Evolutionary conservation across 257 asterid genomes (phyloP).

Genomic region (Euphrasia confusa): DNA sequence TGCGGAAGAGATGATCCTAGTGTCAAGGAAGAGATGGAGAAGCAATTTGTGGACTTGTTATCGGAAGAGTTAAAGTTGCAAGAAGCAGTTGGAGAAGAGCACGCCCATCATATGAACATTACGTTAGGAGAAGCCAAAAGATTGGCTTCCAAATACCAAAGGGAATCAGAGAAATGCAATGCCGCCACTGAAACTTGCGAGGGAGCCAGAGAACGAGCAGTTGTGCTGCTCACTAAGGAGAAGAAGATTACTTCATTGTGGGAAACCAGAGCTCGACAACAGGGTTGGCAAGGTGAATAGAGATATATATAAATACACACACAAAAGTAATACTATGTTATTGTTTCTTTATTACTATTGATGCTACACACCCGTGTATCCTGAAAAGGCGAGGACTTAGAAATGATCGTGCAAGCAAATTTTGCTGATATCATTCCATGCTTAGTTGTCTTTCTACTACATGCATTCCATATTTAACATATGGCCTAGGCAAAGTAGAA

Average conservation of each 20-base stretch:
- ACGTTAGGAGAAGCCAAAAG: conserved; percentile 80
- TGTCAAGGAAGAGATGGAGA: conserved; percentile 90
- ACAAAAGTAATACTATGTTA: background rate
- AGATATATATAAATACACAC: background rate
- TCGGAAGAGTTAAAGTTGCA: conserved; percentile 89
- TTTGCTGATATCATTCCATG: conserved; percentile 21
- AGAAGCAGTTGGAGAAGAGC: conserved; percentile 61
- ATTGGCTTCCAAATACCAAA: conserved; percentile 74
- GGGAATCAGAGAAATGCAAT: conserved; percentile 86
- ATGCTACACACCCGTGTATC: conserved; percentile 16
- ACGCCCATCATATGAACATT: conserved; percentile 70
- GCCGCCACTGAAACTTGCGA: conserved; percentile 92
- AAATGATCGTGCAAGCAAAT: conserved; percentile 24
- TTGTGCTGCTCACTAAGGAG: conserved; percentile 61
- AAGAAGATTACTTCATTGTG: conserved; percentile 63
- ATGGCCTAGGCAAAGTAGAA: background rate
- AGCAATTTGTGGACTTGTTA: conserved; percentile 75
- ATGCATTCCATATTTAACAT: background rate
- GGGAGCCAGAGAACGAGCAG: conserved; percentile 77
- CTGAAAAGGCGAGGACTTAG: background rate
- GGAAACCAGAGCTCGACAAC: conserved; percentile 83
- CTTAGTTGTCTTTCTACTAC: conserved; percentile 15
- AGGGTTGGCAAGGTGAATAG: conserved; percentile 78
- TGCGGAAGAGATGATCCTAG: conserved; percentile 96
- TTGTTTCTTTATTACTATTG: conserved; percentile 4